Evolutionary conservation across 2,329 filamentous ascomycete species (phyloP).

Genomic region (Drechslerella dactyloides): DNA sequence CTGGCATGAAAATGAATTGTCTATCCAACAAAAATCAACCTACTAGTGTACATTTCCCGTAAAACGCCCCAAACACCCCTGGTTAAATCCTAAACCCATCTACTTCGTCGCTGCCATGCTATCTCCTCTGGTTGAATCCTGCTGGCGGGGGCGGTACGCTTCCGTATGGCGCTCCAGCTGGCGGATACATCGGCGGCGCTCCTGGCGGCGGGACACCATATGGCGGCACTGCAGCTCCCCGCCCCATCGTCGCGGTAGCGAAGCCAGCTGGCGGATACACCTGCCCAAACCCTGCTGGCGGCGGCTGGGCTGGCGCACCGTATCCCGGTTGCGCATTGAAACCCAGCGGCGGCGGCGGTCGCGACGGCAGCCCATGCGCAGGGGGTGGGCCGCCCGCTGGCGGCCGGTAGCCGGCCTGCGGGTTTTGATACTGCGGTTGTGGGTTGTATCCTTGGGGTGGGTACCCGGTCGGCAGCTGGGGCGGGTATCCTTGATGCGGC

Average conservation of each 20-base stretch:
- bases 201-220: conserved; percentile 43
- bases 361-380: conserved; percentile 53
- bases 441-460: conserved; percentile 33
- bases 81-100: background rate
- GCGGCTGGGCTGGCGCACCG: conserved; percentile 66
- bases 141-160: conserved; percentile 42
- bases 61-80: conserved; percentile 31
- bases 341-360: conserved; percentile 53
- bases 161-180: conserved; percentile 28
- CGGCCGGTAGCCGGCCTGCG: conserved; percentile 53
- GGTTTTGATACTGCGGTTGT: conserved; percentile 34
- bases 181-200: conserved; percentile 46
- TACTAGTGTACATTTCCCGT: conserved; percentile 34
- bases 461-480: conserved; percentile 52
- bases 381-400: conserved; percentile 51
- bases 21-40: conserved; percentile 3
- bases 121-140: conserved; percentile 46
- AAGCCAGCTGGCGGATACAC: conserved; percentile 43
- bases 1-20: background rate
- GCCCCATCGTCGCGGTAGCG: conserved; percentile 33
- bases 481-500: conserved; percentile 51
- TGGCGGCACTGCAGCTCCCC: conserved; percentile 21
- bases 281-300: conserved; percentile 59
- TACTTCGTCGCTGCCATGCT: background rate
- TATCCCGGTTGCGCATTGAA: conserved; percentile 52